Conservation (phyloP, 352 stramenopile species). For the Aphanomyces stellatus region DNA sequence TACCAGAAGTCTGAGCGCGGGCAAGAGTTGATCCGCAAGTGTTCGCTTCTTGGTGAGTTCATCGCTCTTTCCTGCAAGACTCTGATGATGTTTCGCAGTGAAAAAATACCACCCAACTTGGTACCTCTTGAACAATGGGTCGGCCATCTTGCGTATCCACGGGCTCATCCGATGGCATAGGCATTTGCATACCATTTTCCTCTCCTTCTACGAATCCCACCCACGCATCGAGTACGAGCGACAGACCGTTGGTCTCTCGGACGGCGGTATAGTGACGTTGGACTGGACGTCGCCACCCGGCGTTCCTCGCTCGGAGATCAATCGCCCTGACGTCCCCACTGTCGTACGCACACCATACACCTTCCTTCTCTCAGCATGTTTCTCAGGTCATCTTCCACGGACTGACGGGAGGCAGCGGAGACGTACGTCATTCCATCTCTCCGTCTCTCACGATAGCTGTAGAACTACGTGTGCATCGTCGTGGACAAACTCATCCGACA, state of each 20-base stretch:
- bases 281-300: conserved; percentile 51
- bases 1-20: neutral
- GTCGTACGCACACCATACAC: too few relatives aligned
- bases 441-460: too few relatives aligned
- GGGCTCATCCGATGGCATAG: neutral
- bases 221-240: conserved; percentile 42
- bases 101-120: conserved; percentile 7
- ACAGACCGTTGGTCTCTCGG: conserved; percentile 46
- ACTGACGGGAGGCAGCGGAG: too few relatives aligned
- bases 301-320: too few relatives aligned
- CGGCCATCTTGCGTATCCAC: neutral
- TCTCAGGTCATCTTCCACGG: too few relatives aligned
- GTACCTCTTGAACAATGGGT: conserved; percentile 16
- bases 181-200: conserved; percentile 13
- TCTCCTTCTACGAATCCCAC: neutral
- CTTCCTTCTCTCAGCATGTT: conserved; percentile 1
- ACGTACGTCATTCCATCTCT: too few relatives aligned
- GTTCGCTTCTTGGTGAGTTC: neutral
- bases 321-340: too few relatives aligned
- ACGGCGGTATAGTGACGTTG: conserved; percentile 60
- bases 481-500: conserved; percentile 31
- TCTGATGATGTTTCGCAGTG: too few relatives aligned
- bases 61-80: too few relatives aligned
- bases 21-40: neutral
- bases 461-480: conserved; percentile 50